Evolutionary conservation across 129 eudicot genomes (phyloP).

Genomic region (Heracleum sosnowskyi): DNA sequence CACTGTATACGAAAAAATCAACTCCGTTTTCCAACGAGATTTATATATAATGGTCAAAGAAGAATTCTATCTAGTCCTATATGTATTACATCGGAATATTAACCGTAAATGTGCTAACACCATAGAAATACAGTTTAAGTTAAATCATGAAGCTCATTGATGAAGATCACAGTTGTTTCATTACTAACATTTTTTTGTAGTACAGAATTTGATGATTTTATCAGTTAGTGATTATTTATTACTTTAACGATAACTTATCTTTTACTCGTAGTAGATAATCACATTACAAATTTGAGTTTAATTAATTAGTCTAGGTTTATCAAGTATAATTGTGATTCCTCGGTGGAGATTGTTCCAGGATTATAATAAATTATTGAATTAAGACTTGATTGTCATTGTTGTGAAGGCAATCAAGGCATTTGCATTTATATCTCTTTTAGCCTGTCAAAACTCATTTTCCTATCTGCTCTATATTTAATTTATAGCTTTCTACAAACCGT

Average conservation of each 20-base stretch:
- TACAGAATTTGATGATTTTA: not conserved
- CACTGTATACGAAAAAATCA: constrained; percentile 42
- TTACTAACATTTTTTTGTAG: not conserved
- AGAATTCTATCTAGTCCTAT: not conserved
- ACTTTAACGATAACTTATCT: not conserved
- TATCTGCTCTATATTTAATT: not conserved
- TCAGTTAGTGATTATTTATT: not conserved
- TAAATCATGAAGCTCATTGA: not conserved
- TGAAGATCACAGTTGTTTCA: not conserved
- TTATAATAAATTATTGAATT: not conserved
- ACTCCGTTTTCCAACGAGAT: not conserved
- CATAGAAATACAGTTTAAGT: not conserved
- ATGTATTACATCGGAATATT: not conserved
- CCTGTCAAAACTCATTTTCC: not conserved
- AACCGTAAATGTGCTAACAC: not conserved
- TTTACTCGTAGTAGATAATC: not conserved
- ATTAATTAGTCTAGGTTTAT: not conserved
- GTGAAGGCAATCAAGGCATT: not conserved
- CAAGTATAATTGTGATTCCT: not conserved
- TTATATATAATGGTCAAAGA: not conserved
- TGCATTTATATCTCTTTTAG: not conserved
- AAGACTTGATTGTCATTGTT: not conserved
- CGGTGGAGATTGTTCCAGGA: not conserved
- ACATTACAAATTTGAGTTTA: not conserved
- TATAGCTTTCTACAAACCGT: not conserved